Percentiles rank a stretch among this genome's conserved stretches.
phyloP scores from a whole-genome alignment of 2,329 filamentous ascomycete species.

The Cryphonectria japonica region DNA sequence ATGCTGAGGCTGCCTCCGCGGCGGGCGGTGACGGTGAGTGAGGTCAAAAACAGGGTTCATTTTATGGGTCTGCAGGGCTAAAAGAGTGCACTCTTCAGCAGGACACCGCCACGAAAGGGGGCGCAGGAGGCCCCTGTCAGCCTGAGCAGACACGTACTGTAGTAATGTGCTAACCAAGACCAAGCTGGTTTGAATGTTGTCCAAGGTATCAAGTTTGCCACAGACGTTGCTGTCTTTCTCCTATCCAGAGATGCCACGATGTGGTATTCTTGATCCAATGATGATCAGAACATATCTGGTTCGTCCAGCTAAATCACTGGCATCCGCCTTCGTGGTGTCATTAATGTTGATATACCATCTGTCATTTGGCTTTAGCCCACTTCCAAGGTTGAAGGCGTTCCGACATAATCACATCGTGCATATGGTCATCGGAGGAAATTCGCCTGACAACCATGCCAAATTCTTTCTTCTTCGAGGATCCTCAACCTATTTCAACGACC shows the following conservation, averaged over 20 bases:
- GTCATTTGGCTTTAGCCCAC: not conserved
- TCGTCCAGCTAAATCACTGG: not conserved
- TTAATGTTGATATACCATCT: not conserved
- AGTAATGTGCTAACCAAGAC: not conserved
- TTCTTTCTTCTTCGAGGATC: not conserved
- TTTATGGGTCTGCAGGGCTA: constrained; percentile 1
- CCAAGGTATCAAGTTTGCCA: not conserved
- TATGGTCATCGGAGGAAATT: not conserved
- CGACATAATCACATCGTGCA: no score
- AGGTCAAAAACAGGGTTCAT: constrained; percentile 6
- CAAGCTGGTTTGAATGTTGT: not conserved
- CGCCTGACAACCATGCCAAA: not conserved
- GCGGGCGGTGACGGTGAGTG: not conserved
- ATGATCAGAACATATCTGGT: not conserved
- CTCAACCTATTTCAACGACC: not conserved
- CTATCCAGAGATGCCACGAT: not conserved
- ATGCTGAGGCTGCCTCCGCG: constrained; percentile 7
- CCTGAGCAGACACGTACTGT: not conserved
- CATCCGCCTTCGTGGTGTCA: not conserved
- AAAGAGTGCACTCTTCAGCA: not conserved
- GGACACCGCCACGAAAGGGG: constrained; percentile 13
- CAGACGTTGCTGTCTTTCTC: not conserved
- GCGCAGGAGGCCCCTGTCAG: constrained; percentile 11
- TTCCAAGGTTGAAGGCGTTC: not conserved
- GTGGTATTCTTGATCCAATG: not conserved